phyloP scores from a whole-genome alignment of 192 early-diverging fungal genomes.

The Lunasporangiospora selenospora region DNA sequence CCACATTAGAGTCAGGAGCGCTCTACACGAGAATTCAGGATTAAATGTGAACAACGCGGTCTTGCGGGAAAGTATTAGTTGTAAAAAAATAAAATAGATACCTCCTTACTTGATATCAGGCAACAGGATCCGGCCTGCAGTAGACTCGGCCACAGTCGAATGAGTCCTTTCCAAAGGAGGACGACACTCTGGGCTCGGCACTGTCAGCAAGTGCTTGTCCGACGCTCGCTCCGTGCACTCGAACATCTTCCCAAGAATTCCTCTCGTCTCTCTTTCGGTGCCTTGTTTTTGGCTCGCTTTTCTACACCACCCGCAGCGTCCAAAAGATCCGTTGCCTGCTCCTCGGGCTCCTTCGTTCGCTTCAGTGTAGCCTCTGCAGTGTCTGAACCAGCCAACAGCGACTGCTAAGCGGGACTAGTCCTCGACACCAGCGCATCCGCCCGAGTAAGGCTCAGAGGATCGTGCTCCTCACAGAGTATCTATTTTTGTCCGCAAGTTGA shows the following conservation, averaged over 20 bases:
- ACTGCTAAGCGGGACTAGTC: conserved; percentile 9
- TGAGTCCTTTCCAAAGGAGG: neutral
- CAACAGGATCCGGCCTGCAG: neutral
- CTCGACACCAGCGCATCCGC: too few species aligned
- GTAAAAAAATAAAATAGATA: neutral
- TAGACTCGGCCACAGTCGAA: conserved; percentile 5
- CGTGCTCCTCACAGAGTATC: too few species aligned
- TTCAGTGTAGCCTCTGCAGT: neutral
- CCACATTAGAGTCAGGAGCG: neutral
- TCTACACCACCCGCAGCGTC: neutral
- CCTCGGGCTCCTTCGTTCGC: neutral
- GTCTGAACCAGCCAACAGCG: too few species aligned
- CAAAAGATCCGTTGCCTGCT: neutral
- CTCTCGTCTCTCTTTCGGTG: neutral
- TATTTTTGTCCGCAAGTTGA: too few species aligned
- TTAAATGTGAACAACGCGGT: neutral
- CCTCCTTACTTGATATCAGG: conserved; percentile 28
- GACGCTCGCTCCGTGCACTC: neutral
- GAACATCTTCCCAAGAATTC: neutral
- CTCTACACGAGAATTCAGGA: neutral
- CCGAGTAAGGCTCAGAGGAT: too few species aligned
- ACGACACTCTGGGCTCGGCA: neutral
- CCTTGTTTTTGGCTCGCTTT: neutral
- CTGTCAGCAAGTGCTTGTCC: neutral
- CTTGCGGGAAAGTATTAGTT: too few species aligned